phyloP scores from a whole-genome alignment of 2,329 filamentous ascomycete species.

The Septoria linicola region DNA sequence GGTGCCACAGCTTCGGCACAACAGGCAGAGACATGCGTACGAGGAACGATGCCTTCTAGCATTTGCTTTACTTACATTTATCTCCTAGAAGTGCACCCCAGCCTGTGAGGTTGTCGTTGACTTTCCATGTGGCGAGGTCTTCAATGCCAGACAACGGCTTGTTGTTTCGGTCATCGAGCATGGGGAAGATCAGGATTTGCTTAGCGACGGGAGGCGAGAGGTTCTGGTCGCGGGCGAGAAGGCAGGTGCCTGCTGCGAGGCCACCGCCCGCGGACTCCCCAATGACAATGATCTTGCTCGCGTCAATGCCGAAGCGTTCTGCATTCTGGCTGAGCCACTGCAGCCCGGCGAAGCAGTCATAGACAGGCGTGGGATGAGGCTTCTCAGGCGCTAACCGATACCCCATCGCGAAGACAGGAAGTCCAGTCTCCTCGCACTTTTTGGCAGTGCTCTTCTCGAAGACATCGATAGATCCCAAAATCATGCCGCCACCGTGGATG shows the following conservation, averaged over 20 bases:
- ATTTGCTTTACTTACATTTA: too few species aligned
- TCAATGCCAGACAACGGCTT: constrained; percentile 38
- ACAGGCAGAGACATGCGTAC: too few species aligned
- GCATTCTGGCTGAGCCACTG: constrained; percentile 21
- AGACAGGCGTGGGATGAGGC: constrained; percentile 24
- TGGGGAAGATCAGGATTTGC: constrained; percentile 48
- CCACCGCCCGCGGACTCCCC: constrained; percentile 24
- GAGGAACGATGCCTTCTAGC: too few species aligned
- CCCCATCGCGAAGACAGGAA: constrained; percentile 19
- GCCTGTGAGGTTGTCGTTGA: constrained; percentile 42
- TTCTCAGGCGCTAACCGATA: constrained; percentile 29
- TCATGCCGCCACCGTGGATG: constrained; percentile 25
- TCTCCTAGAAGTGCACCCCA: constrained; percentile 45
- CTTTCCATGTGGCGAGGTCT: constrained; percentile 40
- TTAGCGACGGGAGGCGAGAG: constrained; percentile 24
- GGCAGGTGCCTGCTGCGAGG: constrained; percentile 22
- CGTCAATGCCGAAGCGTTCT: constrained; percentile 16
- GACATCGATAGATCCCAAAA: constrained; percentile 20
- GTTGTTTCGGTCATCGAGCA: constrained; percentile 48
- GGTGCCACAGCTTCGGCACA: too few species aligned
- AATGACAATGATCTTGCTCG: constrained; percentile 17
- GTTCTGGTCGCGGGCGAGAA: constrained; percentile 28
- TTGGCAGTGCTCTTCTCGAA: constrained; percentile 13
- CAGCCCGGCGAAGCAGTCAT: constrained; percentile 25
- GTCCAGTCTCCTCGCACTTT: constrained; percentile 12